phyloP scores from a whole-genome alignment of 2,329 filamentous ascomycete genomes.

The Pseudogymnoascus pannorum region DNA sequence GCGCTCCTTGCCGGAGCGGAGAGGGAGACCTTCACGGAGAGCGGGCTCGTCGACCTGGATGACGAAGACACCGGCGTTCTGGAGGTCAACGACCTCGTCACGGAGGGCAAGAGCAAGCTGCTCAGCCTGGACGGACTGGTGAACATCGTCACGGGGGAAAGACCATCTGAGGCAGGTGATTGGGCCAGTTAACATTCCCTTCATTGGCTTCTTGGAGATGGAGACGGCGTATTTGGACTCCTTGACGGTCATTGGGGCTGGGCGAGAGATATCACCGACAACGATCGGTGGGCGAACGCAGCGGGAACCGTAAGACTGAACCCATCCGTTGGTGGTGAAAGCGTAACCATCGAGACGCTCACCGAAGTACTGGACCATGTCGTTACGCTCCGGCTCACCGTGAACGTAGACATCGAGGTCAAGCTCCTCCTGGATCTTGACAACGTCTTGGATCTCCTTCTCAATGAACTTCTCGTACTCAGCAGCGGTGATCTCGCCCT shows the following conservation, averaged over 20 bases:
- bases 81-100: slow-evolving; percentile 96
- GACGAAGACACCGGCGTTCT: slow-evolving; percentile 91
- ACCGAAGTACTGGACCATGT: slow-evolving; percentile 99
- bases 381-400: slow-evolving; percentile 98
- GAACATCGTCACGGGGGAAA: slow-evolving; percentile 98
- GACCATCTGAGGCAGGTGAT: slow-evolving; percentile 99
- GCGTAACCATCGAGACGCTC: slow-evolving; percentile 94
- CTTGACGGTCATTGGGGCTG: slow-evolving; percentile 98
- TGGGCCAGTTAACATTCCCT: slow-evolving; percentile 99
- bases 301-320: slow-evolving; percentile 96
- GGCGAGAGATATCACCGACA: slow-evolving; percentile 96
- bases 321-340: slow-evolving; percentile 99
- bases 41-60: slow-evolving; percentile 99
- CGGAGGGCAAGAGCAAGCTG: slow-evolving; percentile 97
- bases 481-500: slow-evolving; percentile 86
- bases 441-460: slow-evolving; percentile 91
- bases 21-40: slow-evolving; percentile 97
- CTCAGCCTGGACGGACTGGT: slow-evolving; percentile 98
- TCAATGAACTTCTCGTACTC: slow-evolving; percentile 99
- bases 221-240: slow-evolving; percentile 98
- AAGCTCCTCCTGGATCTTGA: slow-evolving; percentile 97
- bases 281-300: slow-evolving; percentile 98
- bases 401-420: slow-evolving; percentile 95
- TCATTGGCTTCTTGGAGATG: slow-evolving; percentile 98
- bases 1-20: slow-evolving; percentile 87